Conservation (phyloP, 148 eudicot genomes). For the Mesembryanthemum crystallinum region DNA sequence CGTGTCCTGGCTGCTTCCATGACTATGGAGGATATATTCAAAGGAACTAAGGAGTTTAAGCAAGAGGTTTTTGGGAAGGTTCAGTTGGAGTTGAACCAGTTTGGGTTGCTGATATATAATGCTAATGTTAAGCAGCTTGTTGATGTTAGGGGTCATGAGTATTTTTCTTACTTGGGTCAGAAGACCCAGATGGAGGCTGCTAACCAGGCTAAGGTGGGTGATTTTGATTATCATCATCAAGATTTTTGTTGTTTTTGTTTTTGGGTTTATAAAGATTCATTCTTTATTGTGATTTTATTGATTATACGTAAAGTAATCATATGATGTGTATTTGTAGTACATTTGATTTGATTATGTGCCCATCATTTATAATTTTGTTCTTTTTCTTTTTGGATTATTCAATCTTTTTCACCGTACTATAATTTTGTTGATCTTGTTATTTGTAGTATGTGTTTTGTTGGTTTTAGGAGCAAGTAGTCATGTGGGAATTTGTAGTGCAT, state of each 20-base stretch:
- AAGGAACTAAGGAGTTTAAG: constrained; percentile 33
- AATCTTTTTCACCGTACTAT: too few relatives aligned
- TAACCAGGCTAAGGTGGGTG: constrained; percentile 40
- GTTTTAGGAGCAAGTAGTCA: too few relatives aligned
- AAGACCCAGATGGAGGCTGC: constrained; percentile 53
- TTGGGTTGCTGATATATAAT: constrained; percentile 38
- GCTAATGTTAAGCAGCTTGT: constrained; percentile 48
- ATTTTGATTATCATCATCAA: neutral
- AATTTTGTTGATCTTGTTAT: too few relatives aligned
- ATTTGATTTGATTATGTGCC: constrained; percentile 1
- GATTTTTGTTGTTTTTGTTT: neutral
- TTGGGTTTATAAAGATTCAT: neutral
- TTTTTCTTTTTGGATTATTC: too few relatives aligned
- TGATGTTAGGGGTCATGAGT: constrained; percentile 46
- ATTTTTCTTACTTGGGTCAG: constrained; percentile 41
- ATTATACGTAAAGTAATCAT: neutral
- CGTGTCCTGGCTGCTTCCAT: constrained; percentile 27
- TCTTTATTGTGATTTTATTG: neutral
- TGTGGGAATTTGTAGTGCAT: too few relatives aligned
- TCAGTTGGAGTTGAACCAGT: constrained; percentile 39
- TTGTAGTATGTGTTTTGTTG: too few relatives aligned
- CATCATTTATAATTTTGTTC: too few relatives aligned
- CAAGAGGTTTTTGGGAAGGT: constrained; percentile 33
- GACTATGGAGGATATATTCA: constrained; percentile 33
- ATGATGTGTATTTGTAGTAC: neutral